phyloP scores from a whole-genome alignment of 805 yeast species.

The Metschnikowia shivogae region DNA sequence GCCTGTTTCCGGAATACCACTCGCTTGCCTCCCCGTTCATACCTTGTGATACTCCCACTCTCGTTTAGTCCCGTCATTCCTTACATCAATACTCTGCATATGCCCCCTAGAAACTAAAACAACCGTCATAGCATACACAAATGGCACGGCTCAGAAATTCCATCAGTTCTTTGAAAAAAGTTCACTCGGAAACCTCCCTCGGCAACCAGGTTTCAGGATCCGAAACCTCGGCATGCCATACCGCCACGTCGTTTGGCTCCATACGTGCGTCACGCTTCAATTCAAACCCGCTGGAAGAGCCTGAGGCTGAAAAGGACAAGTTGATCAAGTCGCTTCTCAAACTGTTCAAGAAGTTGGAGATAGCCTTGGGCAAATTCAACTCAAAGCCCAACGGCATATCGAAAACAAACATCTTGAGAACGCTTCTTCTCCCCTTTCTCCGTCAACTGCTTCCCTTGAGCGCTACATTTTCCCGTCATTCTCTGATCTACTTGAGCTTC shows the following conservation, averaged over 20 bases:
- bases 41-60: no score
- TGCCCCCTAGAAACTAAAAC: not conserved
- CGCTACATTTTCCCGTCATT: constrained; percentile 16
- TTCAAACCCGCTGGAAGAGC: constrained; percentile 1
- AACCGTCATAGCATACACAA: not conserved
- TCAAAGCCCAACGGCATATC: constrained; percentile 18
- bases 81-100: no score
- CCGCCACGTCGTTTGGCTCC: constrained; percentile 1
- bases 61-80: no score
- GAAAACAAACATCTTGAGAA: constrained; percentile 41
- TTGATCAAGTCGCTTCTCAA: constrained; percentile 12
- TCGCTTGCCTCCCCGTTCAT: no score
- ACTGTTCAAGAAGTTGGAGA: constrained; percentile 37
- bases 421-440: constrained; percentile 34
- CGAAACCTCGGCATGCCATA: constrained; percentile 1
- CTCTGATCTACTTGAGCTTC: constrained; percentile 30
- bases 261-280: not conserved
- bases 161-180: not conserved
- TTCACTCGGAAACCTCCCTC: constrained; percentile 2
- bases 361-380: constrained; percentile 41
- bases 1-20: no score
- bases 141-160: constrained; percentile 5
- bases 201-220: not conserved
- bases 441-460: constrained; percentile 20
- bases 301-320: constrained; percentile 9